A percentile compares a stretch with the other conserved stretches of the same genome.
Conservation (phyloP, 306 rosid species). For the Quercus mongolica region DNA sequence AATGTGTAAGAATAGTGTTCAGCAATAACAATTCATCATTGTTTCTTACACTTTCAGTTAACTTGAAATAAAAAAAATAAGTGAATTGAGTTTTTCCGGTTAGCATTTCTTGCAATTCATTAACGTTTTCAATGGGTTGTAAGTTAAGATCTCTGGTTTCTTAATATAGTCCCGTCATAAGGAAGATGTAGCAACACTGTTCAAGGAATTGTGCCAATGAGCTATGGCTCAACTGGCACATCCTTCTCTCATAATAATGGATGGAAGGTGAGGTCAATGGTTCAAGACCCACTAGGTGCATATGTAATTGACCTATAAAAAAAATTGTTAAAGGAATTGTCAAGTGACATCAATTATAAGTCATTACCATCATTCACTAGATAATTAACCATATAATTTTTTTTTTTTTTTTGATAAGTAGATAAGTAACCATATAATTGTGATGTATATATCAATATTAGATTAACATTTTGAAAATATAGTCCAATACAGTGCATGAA, state of each 20-base stretch:
- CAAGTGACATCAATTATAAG: neutral
- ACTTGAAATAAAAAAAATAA: neutral
- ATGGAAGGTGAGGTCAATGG: too few relatives aligned
- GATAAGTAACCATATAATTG: neutral
- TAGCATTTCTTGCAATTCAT: neutral
- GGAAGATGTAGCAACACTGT: neutral
- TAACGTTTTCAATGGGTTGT: neutral
- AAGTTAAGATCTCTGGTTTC: neutral
- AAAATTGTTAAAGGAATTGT: neutral
- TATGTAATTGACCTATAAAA: too few relatives aligned
- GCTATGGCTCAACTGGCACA: too few relatives aligned
- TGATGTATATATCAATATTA: neutral
- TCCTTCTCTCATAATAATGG: too few relatives aligned
- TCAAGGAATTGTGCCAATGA: too few relatives aligned
- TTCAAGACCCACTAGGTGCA: too few relatives aligned
- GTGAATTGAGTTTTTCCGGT: neutral
- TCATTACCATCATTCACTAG: neutral
- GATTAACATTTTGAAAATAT: neutral
- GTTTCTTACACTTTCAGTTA: neutral
- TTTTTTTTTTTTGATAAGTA: too few relatives aligned
- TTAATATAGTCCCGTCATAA: neutral
- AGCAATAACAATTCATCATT: neutral
- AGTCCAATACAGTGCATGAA: neutral
- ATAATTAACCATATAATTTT: neutral
- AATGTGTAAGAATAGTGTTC: neutral